Evolutionary conservation across 495 filamentous ascomycete species (phyloP).

Genomic region (Lepidopterella palustris): DNA sequence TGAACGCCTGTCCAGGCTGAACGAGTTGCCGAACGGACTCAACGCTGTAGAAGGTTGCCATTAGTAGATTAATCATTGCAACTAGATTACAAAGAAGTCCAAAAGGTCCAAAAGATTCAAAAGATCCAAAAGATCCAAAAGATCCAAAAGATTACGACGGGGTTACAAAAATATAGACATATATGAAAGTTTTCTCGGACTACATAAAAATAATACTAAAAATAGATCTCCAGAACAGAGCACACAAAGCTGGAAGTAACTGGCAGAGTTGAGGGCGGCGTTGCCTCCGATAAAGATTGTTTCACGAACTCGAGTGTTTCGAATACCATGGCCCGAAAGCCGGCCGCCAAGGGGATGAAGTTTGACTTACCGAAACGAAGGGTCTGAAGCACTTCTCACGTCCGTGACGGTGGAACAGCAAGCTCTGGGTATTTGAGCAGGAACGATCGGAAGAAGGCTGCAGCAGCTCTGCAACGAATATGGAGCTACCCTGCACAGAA

Average conservation of each 20-base stretch:
- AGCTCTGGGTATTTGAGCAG: not conserved
- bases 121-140: not conserved
- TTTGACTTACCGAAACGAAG: constrained; percentile 9
- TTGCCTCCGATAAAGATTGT: too few species aligned
- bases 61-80: not conserved
- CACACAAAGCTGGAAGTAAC: too few species aligned
- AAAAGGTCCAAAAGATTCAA: not conserved
- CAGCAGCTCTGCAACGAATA: not conserved
- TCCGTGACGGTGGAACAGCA: not conserved
- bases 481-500: not conserved
- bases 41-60: not conserved
- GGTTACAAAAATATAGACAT: too few species aligned
- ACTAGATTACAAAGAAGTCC: not conserved
- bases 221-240: too few species aligned
- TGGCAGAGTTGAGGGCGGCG: too few species aligned
- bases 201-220: too few species aligned
- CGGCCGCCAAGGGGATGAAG: too few species aligned
- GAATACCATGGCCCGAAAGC: too few species aligned
- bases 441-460: not conserved
- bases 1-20: constrained; percentile 15
- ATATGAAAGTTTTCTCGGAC: too few species aligned
- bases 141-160: too few species aligned
- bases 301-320: too few species aligned
- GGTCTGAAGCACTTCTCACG: not conserved
- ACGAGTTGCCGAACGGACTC: constrained; percentile 15